Evolutionary conservation across 176 grass and related monocot genomes (phyloP), one percentile per base, ranked within the genome.

Genomic region (Oryza punctata): DNA sequence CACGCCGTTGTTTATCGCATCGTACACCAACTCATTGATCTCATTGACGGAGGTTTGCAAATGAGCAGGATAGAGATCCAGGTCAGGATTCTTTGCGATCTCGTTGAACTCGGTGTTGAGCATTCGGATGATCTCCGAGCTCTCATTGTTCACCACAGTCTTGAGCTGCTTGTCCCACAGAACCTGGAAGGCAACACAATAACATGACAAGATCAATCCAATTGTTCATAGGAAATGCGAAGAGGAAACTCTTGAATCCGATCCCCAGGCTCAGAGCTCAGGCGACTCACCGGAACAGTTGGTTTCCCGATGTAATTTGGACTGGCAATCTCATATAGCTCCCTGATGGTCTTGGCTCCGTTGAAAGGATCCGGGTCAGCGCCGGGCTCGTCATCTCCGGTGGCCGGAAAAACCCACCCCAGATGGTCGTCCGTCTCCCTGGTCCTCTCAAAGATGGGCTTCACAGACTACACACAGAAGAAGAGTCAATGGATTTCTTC

Each of bases 121-220:
- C 96, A 98, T 98, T 24, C 96, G 89, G 69, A 93, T 98, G 41
- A 98, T 98, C 73, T 98, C 96, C 14, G 93, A 81, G 79, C 96
- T 98, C 96, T 98, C 96, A 70, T 98, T 98, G 85, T 82, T 98
- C 73, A 98, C 96, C 65, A 93, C 90, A 6, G 96, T 95, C 80
- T 92, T 95, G 0, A 93, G 85, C 65, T 95, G 83, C 87, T 95
- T 93, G 74, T 98, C 96, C 96, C 96, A 98, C 28, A 98, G 89
- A 27, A 98, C 91, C 96, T 95, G 84, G 46, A 77, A 49, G 5
- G 57, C 23, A 14, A 73, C 7, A 70, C 8, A 77, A 35, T 37
- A 35, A 15, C 23, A 16, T 24, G 82, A 29, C 25, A 10, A 26
- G 25, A 59, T 81, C 25, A 52, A 54, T 10, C 30, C 63, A 67